Evolutionary conservation across 495 filamentous ascomycete species (phyloP), one percentile per base, ranked within the genome.

Genomic region (Penicillium simplicissimum): DNA sequence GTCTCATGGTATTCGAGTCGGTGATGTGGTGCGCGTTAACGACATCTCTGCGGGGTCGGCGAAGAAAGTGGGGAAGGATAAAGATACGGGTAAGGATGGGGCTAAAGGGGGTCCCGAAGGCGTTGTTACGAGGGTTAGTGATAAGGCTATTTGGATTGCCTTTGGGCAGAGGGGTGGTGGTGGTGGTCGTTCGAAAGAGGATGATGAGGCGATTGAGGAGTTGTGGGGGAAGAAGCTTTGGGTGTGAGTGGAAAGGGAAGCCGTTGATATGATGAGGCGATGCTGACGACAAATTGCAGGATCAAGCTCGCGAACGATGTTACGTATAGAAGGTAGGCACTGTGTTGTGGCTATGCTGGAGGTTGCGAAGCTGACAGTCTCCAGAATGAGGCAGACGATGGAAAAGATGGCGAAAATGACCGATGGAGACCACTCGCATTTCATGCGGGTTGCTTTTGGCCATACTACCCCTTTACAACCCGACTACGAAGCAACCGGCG

Each of bases 271-370:
- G 33, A 11, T 10, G 17, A 52, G n/a, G 6, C 40, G 54, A 17
- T 48, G 58, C 59, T 68, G 17, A 66, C 36, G 34, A 10, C 21
- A 14, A n/a, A 14, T 57, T 58, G 45, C 64, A 88, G 86, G 45
- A 88, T 98, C 21, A 98, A 98, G 79, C 77, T 98, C 68, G 92
- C 95, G 15, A 96, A 98, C 75, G 96, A 98, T 77, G 88, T 97
- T 64, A 97, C 93, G 38, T 93, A 89, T 75, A 84, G 89, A 76
- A 81, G 92, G 88, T 91, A 78, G 62, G 73, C 4, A 1, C 10
- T 38, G 33, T 4, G 21, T 2, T n/a, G 14, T 13, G 7, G 8
- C 8, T 10, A 17, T 4, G 21, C 1, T 10, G 17, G 35, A 17
- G 8, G 40, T 42, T 37, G 23, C 42, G 25, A 60, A 34, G 48